phyloP scores from a whole-genome alignment of 371 early-diverging fungal genomes.

The Batrachochytrium dendrobatidis region DNA sequence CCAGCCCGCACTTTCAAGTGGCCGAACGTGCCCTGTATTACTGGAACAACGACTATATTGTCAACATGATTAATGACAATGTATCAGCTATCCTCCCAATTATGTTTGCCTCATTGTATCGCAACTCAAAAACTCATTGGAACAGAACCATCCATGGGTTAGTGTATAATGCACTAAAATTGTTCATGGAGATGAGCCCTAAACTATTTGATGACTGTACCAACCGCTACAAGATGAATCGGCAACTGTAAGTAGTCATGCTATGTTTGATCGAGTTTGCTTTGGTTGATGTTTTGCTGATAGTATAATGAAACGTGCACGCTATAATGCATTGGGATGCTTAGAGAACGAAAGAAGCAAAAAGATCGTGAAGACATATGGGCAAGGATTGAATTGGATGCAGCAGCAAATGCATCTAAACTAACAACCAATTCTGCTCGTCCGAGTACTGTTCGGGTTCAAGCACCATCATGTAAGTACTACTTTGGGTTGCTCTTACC shows the following conservation, averaged over 20 bases:
- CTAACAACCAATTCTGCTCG: neutral
- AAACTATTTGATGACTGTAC: slow-evolving; percentile 85
- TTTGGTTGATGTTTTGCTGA: neutral
- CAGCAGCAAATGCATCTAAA: slow-evolving; percentile 30
- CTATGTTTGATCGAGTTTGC: neutral
- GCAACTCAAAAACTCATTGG: slow-evolving; percentile 91
- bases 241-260: slow-evolving; percentile 62
- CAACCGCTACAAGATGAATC: slow-evolving; percentile 67
- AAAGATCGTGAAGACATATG: slow-evolving; percentile 81
- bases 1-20: slow-evolving; percentile 93
- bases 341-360: slow-evolving; percentile 73
- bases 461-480: neutral
- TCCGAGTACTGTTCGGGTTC: neutral
- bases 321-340: neutral
- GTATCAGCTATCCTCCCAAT: slow-evolving; percentile 82
- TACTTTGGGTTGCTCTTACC: neutral
- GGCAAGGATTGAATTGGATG: slow-evolving; percentile 58
- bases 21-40: slow-evolving; percentile 92
- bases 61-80: slow-evolving; percentile 87
- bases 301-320: neutral
- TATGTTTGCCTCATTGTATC: slow-evolving; percentile 83
- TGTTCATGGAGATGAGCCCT: slow-evolving; percentile 86
- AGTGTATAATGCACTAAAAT: slow-evolving; percentile 85
- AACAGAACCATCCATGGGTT: slow-evolving; percentile 91
- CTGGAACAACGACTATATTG: slow-evolving; percentile 96